Percentiles rank a stretch among this genome's conserved stretches.
Evolutionary conservation across 305 asterid species (phyloP).

Genomic region (Solanum chacoense): DNA sequence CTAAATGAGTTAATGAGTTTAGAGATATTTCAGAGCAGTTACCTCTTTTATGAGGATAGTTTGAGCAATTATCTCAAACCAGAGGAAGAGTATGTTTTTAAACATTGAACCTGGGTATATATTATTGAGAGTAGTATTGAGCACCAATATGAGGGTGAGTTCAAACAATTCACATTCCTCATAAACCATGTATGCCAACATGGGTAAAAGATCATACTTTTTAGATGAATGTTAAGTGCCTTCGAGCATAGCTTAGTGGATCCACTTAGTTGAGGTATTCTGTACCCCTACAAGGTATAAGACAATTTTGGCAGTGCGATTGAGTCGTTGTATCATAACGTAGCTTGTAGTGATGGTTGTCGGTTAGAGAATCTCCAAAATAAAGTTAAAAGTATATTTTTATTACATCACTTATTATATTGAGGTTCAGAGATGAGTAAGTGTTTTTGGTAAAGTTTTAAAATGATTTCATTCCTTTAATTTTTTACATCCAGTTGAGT

Average conservation of each 20-base stretch:
- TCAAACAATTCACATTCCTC: not conserved
- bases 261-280: not conserved
- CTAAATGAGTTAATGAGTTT: not conserved
- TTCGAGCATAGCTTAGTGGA: not conserved
- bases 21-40: not conserved
- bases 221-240: not conserved
- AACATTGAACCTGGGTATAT: not conserved
- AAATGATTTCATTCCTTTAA: not conserved
- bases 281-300: not conserved
- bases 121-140: not conserved
- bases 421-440: not conserved
- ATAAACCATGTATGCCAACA: too few relatives aligned
- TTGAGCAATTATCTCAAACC: not conserved
- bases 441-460: not conserved
- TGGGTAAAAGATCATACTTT: not conserved
- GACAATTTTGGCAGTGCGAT: not conserved
- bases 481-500: not conserved
- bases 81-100: not conserved
- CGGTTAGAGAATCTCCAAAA: not conserved
- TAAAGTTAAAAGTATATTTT: too few relatives aligned
- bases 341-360: not conserved
- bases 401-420: too few relatives aligned
- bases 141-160: not conserved
- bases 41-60: not conserved
- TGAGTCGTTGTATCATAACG: not conserved